Base-by-base conservation (phyloP, 495 filamentous ascomycete genomes). In the Hypoxylon fragiforme region DNA sequence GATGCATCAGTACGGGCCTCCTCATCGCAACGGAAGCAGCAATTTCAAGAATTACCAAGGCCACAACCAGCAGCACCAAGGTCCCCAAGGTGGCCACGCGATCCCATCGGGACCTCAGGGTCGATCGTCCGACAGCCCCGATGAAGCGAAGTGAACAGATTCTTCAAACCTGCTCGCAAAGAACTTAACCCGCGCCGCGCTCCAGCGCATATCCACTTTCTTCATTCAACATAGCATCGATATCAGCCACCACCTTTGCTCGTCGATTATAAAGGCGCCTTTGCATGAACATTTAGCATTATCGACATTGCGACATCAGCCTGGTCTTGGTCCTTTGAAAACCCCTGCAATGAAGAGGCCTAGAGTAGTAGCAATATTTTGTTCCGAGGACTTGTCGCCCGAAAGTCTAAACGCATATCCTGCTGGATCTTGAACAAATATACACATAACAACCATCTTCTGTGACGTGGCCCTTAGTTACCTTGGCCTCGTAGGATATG, bases 1-100 rank as follows among this genome's bases (percentile, higher is more conserved):
- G 61, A 70, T 75, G 54, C 83, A 86, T 60, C 84, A 87, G 51
- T 85, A 83, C 62, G 60, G 63, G 15, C 84, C 82, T 7, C 81
- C 80, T 34, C 81, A 86, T 47, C 83, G 83, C 31, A 70, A 61
- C 16, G 80, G 78, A 16, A 79, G 78, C 22, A 79, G 75, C 65
- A 82, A 76, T 52, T 79, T 78, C 28, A 74, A 74, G 67, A 70
- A 71, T 38, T 73, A 65, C 34, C 69, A 71, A 41, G 56, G 38
- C 8, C 84, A 83, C 59, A 82, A 77, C 46, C 81, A n/a, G n/a
- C n/a, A 82, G 43, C 75, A 67, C 16, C 66, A 69, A 39, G 55
- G 55, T 21, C 61, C 64, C 2, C 52, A 60, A 36, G 54, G 42
- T 36, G 45, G 50, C n/a, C 65, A 68, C 30, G 35, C 56, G 5